Conservation (phyloP, 345 rosid species). For the Pelargonium nanum region DNA sequence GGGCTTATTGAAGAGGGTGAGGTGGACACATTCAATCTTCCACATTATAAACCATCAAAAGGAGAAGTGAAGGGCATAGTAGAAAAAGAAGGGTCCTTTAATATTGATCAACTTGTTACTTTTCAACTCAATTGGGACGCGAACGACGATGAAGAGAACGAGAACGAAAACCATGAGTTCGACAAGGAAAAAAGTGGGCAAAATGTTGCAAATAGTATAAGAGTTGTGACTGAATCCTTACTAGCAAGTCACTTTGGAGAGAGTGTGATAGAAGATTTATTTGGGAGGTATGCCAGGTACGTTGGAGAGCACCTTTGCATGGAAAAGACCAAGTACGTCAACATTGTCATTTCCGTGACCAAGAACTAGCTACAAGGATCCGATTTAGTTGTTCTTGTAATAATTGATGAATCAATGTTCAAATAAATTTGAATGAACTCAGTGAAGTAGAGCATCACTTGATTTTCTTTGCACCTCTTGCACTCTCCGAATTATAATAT, state of each 20-base stretch:
- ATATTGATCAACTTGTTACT: slow-evolving; percentile 16
- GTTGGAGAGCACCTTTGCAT: too few species aligned
- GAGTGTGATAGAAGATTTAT: slow-evolving; percentile 8
- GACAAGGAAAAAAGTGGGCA: background rate
- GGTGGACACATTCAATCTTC: slow-evolving; percentile 33
- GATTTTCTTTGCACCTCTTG: too few species aligned
- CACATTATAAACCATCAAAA: slow-evolving; percentile 19
- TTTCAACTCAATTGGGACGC: slow-evolving; percentile 5
- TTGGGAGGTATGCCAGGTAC: background rate
- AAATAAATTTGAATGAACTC: too few species aligned
- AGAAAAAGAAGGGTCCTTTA: slow-evolving; percentile 29
- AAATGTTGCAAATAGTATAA: too few species aligned
- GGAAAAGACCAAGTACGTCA: background rate
- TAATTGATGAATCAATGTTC: too few species aligned
- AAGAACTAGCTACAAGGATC: too few species aligned
- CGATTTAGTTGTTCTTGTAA: too few species aligned
- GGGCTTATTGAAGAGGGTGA: slow-evolving; percentile 27
- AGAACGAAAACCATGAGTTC: background rate
- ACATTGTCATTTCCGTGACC: slow-evolving; percentile 8
- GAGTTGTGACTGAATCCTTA: slow-evolving; percentile 10
- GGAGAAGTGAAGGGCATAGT: slow-evolving; percentile 23
- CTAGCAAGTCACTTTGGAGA: slow-evolving; percentile 16
- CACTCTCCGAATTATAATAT: too few species aligned
- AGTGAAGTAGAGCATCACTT: too few species aligned
- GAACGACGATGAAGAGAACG: slow-evolving; percentile 5